phyloP scores from a whole-genome alignment of 106 monocot species.

The Dendrobium huoshanense region DNA sequence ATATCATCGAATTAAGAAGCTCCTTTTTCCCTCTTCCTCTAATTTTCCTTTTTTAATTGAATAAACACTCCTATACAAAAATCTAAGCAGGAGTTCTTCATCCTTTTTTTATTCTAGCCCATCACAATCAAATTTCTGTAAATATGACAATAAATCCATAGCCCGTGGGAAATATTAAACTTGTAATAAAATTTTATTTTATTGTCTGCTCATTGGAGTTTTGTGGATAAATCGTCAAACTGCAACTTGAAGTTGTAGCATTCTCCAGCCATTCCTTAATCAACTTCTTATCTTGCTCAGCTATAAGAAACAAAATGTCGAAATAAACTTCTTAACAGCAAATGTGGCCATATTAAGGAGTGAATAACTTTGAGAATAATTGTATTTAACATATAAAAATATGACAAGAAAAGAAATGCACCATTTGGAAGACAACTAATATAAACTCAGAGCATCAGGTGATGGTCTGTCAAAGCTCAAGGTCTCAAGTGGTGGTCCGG shows the following conservation, averaged over 20 bases:
- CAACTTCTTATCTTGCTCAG: too few species aligned
- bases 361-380: too few species aligned
- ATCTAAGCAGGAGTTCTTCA: background rate
- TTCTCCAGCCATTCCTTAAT: slow-evolving; percentile 56
- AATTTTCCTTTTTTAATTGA: too few species aligned
- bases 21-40: too few species aligned
- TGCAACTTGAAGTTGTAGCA: slow-evolving; percentile 51
- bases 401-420: too few species aligned
- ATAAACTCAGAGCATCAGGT: too few species aligned
- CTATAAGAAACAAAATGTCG: slow-evolving; percentile 18
- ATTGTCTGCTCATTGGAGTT: slow-evolving; percentile 42
- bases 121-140: background rate
- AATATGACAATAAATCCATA: background rate
- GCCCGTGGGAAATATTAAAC: too few species aligned
- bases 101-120: background rate
- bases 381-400: too few species aligned
- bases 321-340: slow-evolving; percentile 20
- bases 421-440: slow-evolving; percentile 48
- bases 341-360: slow-evolving; percentile 28
- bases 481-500: too few species aligned
- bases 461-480: too few species aligned
- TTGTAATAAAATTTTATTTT: too few species aligned
- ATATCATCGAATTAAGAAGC: too few species aligned
- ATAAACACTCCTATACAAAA: background rate
- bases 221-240: slow-evolving; percentile 43